Percentiles rank a stretch among this genome's conserved stretches.
phyloP scores from a whole-genome alignment of 2,329 filamentous ascomycete genomes.

The Emmonsiellopsis sp. region DNA sequence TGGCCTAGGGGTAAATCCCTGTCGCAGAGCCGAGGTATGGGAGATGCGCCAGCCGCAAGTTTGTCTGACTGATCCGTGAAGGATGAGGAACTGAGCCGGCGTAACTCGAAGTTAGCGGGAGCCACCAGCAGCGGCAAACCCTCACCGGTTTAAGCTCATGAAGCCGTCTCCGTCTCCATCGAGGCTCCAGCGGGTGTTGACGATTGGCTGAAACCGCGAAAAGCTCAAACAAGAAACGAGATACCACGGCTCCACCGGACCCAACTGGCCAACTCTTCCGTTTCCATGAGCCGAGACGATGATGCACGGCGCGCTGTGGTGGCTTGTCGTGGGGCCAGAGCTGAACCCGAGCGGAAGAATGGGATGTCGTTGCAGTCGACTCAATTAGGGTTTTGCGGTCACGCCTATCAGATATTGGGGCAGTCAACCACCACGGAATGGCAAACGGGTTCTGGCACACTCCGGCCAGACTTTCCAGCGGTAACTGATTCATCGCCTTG shows the following conservation, averaged over 20 bases:
- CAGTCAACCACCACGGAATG: too few relatives aligned
- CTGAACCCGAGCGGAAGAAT: too few relatives aligned
- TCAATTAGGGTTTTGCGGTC: too few relatives aligned
- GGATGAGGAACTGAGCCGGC: background rate
- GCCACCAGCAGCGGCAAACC: background rate
- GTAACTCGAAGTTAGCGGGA: background rate
- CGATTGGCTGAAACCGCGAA: background rate
- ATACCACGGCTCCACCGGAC: background rate
- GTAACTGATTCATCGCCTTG: background rate
- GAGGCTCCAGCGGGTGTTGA: background rate
- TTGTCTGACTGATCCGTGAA: background rate
- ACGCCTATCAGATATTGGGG: too few relatives aligned
- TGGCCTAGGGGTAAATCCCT: background rate
- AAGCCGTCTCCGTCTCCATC: background rate
- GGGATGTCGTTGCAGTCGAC: too few relatives aligned
- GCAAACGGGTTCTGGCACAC: too few relatives aligned
- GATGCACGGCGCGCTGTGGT: background rate
- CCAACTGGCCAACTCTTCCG: background rate
- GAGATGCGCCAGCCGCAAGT: background rate
- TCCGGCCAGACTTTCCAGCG: too few relatives aligned
- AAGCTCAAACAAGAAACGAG: background rate
- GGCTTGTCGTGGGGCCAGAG: background rate
- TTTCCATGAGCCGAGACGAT: background rate
- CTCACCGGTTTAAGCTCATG: slow-evolving; percentile 1
- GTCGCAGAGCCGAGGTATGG: background rate